Conservation (phyloP, 352 stramenopile genomes). For the Globisporangium barbulae region DNA sequence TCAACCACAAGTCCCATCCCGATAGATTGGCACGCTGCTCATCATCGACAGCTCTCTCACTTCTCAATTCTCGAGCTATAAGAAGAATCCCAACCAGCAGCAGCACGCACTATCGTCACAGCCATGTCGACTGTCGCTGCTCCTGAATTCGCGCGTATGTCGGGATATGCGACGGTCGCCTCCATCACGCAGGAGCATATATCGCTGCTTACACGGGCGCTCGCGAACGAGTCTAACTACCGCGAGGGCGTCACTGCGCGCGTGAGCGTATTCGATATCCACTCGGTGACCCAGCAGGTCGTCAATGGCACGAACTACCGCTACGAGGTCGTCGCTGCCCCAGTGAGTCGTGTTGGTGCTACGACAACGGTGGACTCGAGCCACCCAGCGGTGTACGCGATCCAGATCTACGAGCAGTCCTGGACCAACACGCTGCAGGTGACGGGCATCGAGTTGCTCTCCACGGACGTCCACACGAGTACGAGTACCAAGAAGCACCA, state of each 20-base stretch:
- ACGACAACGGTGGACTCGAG: conserved; percentile 25
- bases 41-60: too few relatives aligned
- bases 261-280: conserved; percentile 39
- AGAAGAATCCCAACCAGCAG: too few relatives aligned
- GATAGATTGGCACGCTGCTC: too few relatives aligned
- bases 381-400: conserved; percentile 30
- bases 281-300: conserved; percentile 37
- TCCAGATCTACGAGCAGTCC: conserved; percentile 55
- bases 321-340: conserved; percentile 58
- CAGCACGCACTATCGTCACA: too few relatives aligned
- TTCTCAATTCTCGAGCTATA: too few relatives aligned
- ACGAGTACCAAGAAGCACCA: too few relatives aligned
- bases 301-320: conserved; percentile 77
- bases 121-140: too few relatives aligned
- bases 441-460: neutral
- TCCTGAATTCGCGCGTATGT: too few relatives aligned
- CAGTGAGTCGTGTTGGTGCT: conserved; percentile 27
- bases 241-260: conserved; percentile 20
- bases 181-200: neutral
- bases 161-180: too few relatives aligned
- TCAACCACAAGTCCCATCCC: too few relatives aligned
- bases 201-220: neutral
- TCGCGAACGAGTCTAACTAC: conserved; percentile 25
- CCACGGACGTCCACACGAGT: too few relatives aligned
- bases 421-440: conserved; percentile 57